phyloP scores from a whole-genome alignment of 225 moss, liverwort and hornwort genomes.

The Physcomitrellopsis africana region DNA sequence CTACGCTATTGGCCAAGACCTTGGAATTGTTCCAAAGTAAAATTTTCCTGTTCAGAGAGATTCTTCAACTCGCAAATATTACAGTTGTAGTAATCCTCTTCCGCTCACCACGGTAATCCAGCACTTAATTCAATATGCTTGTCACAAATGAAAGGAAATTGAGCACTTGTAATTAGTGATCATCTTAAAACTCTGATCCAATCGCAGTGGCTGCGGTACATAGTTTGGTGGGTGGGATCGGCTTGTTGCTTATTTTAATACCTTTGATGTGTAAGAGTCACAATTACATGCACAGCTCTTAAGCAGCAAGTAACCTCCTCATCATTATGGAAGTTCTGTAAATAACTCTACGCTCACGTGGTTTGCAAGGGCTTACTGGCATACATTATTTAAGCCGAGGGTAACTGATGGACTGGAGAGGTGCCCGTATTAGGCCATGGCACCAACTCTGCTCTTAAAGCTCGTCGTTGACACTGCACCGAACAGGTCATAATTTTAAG shows the following conservation, averaged over 20 bases:
- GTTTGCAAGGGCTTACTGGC: slow-evolving; percentile 36
- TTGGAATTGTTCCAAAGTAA: too few species aligned
- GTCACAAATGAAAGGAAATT: too few species aligned
- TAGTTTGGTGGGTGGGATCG: too few species aligned
- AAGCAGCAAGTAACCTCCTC: slow-evolving; percentile 34
- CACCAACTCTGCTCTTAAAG: slow-evolving; percentile 52
- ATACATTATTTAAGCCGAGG: slow-evolving; percentile 40
- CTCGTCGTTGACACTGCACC: slow-evolving; percentile 60
- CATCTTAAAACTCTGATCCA: too few species aligned
- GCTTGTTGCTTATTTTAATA: background rate
- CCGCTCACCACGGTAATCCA: too few species aligned
- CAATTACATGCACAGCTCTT: slow-evolving; percentile 52
- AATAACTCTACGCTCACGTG: slow-evolving; percentile 41
- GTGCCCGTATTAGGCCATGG: slow-evolving; percentile 63
- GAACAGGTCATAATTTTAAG: background rate
- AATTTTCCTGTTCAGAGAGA: too few species aligned
- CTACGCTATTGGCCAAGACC: too few species aligned
- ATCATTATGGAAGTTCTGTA: slow-evolving; percentile 37
- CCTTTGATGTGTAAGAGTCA: background rate
- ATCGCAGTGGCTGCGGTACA: too few species aligned
- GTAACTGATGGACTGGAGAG: slow-evolving; percentile 48
- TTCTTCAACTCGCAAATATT: too few species aligned
- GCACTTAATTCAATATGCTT: too few species aligned
- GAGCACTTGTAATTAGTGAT: too few species aligned
- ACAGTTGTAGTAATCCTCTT: too few species aligned